A percentile compares a stretch with the other conserved stretches of the same genome.
These are phyloP conservation scores for Hirsutella thompsonii DNA, from an alignment of 2,329 filamentous ascomycete species.

Conservation along the genomic window DNA sequence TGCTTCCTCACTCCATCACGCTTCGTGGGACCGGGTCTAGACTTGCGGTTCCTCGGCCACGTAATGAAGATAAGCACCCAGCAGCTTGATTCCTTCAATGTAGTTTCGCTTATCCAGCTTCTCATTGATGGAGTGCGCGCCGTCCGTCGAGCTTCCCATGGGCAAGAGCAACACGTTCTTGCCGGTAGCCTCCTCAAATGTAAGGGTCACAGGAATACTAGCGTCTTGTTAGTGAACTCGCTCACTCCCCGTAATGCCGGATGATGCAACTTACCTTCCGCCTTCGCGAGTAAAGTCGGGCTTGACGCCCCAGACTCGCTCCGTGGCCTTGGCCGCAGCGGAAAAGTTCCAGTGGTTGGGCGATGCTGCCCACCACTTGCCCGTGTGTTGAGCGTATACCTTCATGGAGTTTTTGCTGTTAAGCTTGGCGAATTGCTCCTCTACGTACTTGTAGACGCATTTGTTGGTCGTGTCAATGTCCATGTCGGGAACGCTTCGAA, in stretches of 20 bases:
- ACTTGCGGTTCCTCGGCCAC: slow-evolving; percentile 72
- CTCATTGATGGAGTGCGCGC: slow-evolving; percentile 96
- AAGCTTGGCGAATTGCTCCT: slow-evolving; percentile 75
- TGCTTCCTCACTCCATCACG: not conserved
- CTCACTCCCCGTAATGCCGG: no score
- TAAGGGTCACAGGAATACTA: slow-evolving; percentile 91
- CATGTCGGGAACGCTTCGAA: slow-evolving; percentile 96
- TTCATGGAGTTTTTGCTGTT: slow-evolving; percentile 86
- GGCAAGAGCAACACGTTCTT: slow-evolving; percentile 95
- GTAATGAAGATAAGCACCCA: slow-evolving; percentile 92
- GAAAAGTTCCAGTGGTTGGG: slow-evolving; percentile 99
- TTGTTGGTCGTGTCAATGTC: slow-evolving; percentile 81
- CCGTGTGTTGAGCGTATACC: slow-evolving; percentile 71
- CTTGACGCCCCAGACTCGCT: slow-evolving; percentile 85
- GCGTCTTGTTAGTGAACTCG: not conserved
- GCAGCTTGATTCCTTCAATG: slow-evolving; percentile 91
- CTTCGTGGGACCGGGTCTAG: slow-evolving; percentile 5
- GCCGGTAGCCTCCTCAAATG: slow-evolving; percentile 92
- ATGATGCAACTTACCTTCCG: slow-evolving; percentile 52
- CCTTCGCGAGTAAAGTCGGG: slow-evolving; percentile 95
- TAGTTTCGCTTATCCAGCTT: slow-evolving; percentile 96
- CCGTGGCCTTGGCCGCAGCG: slow-evolving; percentile 87
- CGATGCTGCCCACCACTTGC: slow-evolving; percentile 98
- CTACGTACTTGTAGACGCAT: slow-evolving; percentile 70
- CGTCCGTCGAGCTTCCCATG: slow-evolving; percentile 95